Conservation (phyloP, 805 yeast genomes). For the Alloascoidea hylecoeti region DNA sequence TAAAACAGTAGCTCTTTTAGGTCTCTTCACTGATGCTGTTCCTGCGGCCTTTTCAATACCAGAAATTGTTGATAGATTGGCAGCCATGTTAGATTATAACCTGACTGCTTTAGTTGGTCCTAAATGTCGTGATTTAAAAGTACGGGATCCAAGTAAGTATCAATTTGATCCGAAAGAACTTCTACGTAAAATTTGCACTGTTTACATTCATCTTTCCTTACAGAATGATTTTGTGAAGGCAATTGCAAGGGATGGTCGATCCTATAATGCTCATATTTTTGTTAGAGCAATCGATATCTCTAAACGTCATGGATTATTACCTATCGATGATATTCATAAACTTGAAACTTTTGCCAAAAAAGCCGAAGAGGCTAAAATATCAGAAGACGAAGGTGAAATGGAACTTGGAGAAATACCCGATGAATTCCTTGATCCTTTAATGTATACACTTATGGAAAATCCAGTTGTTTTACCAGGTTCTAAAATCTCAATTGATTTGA, state of each 20-base stretch:
- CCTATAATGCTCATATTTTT: slow-evolving; percentile 58
- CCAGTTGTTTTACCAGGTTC: slow-evolving; percentile 93
- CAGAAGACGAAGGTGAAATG: slow-evolving; percentile 69
- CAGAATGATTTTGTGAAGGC: slow-evolving; percentile 61
- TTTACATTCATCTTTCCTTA: slow-evolving; percentile 57
- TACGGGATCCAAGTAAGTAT: slow-evolving; percentile 68
- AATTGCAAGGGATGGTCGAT: slow-evolving; percentile 85
- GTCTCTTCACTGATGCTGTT: slow-evolving; percentile 71
- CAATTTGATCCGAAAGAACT: slow-evolving; percentile 69
- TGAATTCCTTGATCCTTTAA: slow-evolving; percentile 91
- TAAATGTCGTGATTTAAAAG: slow-evolving; percentile 78
- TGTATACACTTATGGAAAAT: slow-evolving; percentile 91
- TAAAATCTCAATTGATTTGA: slow-evolving; percentile 70
- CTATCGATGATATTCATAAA: slow-evolving; percentile 34
- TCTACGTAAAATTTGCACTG: slow-evolving; percentile 54
- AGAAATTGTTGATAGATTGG: slow-evolving; percentile 86
- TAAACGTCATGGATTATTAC: slow-evolving; percentile 35
- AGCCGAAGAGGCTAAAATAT: slow-evolving; percentile 45
- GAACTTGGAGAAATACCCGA: slow-evolving; percentile 94
- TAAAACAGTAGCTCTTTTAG: slow-evolving; percentile 68
- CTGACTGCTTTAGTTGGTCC: slow-evolving; percentile 92
- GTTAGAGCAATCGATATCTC: slow-evolving; percentile 58
- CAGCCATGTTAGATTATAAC: slow-evolving; percentile 93
- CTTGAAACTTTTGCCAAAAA: slow-evolving; percentile 41
- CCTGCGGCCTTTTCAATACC: slow-evolving; percentile 77